These are phyloP conservation scores for Saxophila tyrrhenica DNA, from an alignment of 495 filamentous ascomycete species.

Conservation along the genomic window DNA sequence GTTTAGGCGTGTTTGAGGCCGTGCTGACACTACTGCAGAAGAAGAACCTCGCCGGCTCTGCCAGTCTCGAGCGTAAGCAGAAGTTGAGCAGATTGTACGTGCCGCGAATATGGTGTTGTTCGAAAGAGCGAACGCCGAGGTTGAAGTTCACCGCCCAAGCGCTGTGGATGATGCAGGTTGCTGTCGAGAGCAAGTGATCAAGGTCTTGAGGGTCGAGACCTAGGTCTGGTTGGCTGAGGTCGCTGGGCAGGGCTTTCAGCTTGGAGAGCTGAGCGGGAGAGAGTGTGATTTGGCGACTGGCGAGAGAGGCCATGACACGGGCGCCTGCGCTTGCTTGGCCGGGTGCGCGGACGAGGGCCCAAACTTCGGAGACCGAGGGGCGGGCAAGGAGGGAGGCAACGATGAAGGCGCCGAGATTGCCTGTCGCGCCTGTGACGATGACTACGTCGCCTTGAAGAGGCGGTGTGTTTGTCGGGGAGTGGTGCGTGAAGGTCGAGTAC, in stretches of 20 bases:
- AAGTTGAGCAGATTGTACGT: slow-evolving; percentile 43
- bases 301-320: slow-evolving; percentile 6
- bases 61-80: slow-evolving; percentile 36
- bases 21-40: slow-evolving; percentile 30
- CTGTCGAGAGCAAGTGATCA: slow-evolving; percentile 2
- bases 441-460: slow-evolving; percentile 14
- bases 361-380: slow-evolving; percentile 1
- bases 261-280: neutral
- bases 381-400: slow-evolving; percentile 12
- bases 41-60: slow-evolving; percentile 29
- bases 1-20: slow-evolving; percentile 1
- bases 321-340: neutral
- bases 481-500: slow-evolving; percentile 26
- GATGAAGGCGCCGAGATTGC: slow-evolving; percentile 14
- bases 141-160: slow-evolving; percentile 53
- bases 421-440: slow-evolving; percentile 24
- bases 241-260: slow-evolving; percentile 10
- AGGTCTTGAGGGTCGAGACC: slow-evolving; percentile 6
- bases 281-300: slow-evolving; percentile 7
- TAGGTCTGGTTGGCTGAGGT: slow-evolving; percentile 11
- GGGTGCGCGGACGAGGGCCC: slow-evolving; percentile 18
- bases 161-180: slow-evolving; percentile 30
- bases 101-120: slow-evolving; percentile 38
- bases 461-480: neutral
- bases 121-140: slow-evolving; percentile 32